Evolutionary conservation across 805 yeast species (phyloP), one percentile per base, ranked within the genome.

Genomic region (Zygosaccharomyces pseudorouxii): DNA sequence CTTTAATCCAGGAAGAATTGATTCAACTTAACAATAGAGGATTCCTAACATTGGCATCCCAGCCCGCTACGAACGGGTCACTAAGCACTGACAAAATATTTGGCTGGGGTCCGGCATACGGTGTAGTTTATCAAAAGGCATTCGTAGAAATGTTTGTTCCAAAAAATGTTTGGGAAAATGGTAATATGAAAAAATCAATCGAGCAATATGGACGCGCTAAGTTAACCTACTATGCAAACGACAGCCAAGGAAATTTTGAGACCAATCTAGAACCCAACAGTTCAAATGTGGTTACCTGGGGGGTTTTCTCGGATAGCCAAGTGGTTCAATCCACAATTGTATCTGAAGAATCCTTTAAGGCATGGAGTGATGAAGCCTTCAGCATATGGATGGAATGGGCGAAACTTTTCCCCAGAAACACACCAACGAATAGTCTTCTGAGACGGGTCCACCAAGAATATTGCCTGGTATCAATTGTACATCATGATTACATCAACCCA

Each of bases 81-180:
- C 74, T 74, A 35, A 85, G 95, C 6, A 73, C 80, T n/a, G 98
- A 93, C 69, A 81, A 81, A 49, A 82, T 92, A 27, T 84, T 89
- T 63, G 99, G 99, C 2, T 93, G 99, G 99, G 99, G 99, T 42
- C 97, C 99, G 6, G 71, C 76, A 19, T 79, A 84, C 60, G 99
- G 99, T 2, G 72, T 79, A 42, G 85, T 93, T 23, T 93, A 86
- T 67, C 99, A 93, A 65, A 90, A 93, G 69, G 83, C 97, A 5
- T 90, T 89, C 69, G 88, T 93, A n/a, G 95, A 86, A 67, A 77
- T 92, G 65, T 88, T 93, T 60, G 73, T 89, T n/a, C 79, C 86
- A 12, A 82, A 80, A 54, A 66, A 75, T 2, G 79, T 79, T 42
- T 92, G 97, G 97, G 74, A 77, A 14, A 49, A 62, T 2, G 64